A percentile compares a stretch with the other conserved stretches of the same genome.
Conservation (phyloP, 371 early-diverging fungal genomes). For the Saksenaea vasiformis region DNA sequence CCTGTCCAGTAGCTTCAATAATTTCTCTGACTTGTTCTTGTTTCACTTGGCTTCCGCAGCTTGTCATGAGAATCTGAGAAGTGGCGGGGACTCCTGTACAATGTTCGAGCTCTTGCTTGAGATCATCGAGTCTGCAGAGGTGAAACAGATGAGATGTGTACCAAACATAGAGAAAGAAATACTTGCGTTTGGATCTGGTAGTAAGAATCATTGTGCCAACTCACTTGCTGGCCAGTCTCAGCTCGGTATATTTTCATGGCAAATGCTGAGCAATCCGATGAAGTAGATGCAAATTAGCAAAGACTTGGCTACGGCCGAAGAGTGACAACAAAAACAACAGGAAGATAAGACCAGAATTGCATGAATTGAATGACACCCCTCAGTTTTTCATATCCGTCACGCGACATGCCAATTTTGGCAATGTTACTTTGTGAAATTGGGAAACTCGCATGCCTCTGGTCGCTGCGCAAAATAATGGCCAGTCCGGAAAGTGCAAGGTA, state of each 20-base stretch:
- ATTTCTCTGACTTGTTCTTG: conserved; percentile 52
- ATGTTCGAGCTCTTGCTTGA: conserved; percentile 51
- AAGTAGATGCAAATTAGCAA: neutral
- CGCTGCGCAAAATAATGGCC: neutral
- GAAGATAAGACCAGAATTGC: neutral
- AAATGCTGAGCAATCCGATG: conserved; percentile 1
- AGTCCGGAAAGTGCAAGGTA: too few relatives aligned
- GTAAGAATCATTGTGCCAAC: conserved; percentile 20
- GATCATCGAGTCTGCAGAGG: conserved; percentile 45
- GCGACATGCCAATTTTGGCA: conserved; percentile 1
- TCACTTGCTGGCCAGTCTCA: conserved; percentile 61
- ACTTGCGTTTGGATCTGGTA: conserved; percentile 29
- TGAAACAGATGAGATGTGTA: conserved; percentile 1
- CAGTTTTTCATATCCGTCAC: conserved; percentile 3
- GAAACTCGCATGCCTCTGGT: neutral
- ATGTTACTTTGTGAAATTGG: neutral
- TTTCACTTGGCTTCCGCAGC: conserved; percentile 57
- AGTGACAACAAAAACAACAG: neutral
- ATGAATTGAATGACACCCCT: conserved; percentile 4
- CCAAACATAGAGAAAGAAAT: neutral
- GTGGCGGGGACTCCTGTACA: conserved; percentile 48
- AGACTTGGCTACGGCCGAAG: neutral
- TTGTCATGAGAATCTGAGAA: conserved; percentile 66
- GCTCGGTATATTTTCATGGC: conserved; percentile 65
- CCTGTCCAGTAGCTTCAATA: conserved; percentile 52